phyloP scores from a whole-genome alignment of 257 asterid species.

The Anisodus tanguticus region DNA sequence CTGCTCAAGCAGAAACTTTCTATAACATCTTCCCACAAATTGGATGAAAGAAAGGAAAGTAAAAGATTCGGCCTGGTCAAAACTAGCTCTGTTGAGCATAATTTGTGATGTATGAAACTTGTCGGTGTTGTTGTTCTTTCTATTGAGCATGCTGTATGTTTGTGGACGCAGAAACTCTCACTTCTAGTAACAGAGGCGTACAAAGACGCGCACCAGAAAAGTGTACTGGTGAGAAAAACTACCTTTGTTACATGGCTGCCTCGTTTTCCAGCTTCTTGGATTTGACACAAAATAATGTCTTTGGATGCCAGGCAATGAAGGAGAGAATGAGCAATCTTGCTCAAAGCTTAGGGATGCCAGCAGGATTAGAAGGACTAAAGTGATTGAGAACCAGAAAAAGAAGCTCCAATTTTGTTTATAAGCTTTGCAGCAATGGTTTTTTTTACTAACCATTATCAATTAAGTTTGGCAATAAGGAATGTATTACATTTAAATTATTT shows the following conservation, averaged over 20 bases:
- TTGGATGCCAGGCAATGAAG: slow-evolving; percentile 39
- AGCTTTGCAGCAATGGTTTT: neutral
- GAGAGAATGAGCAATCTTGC: slow-evolving; percentile 43
- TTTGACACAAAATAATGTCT: neutral
- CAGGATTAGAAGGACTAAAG: slow-evolving; percentile 38
- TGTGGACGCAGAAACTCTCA: slow-evolving; percentile 60
- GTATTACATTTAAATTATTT: neutral
- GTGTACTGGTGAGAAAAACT: slow-evolving; percentile 65
- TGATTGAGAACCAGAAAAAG: neutral
- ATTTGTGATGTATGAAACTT: neutral
- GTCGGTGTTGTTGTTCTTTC: neutral
- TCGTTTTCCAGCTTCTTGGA: neutral
- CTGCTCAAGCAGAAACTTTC: neutral
- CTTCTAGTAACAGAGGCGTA: slow-evolving; percentile 85
- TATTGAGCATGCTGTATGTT: neutral
- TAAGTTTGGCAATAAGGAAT: neutral
- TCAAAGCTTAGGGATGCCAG: slow-evolving; percentile 45
- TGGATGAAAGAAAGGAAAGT: neutral
- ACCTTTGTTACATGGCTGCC: neutral
- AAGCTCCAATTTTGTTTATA: slow-evolving; percentile 24
- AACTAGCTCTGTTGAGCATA: neutral
- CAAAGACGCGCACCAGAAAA: slow-evolving; percentile 90
- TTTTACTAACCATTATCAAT: too few species aligned
- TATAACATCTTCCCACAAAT: neutral
- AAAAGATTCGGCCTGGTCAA: neutral